phyloP scores from a whole-genome alignment of 306 rosid species.

The Corylus americana region DNA sequence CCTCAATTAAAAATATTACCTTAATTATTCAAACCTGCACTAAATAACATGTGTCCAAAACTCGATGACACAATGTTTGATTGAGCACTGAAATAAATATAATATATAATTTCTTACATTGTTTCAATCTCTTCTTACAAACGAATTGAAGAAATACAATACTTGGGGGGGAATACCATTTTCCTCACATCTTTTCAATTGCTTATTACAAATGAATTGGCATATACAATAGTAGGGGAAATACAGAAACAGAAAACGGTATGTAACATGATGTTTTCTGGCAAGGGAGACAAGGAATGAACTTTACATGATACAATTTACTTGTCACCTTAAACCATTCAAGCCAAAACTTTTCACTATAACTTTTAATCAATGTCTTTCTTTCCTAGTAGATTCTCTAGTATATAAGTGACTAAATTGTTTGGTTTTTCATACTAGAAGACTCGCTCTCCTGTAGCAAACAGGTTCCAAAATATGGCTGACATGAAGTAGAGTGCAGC shows the following conservation, averaged over 20 bases:
- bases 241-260: not conserved
- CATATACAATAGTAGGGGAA: not conserved
- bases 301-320: not conserved
- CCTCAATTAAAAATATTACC: no score
- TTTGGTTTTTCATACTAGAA: constrained; percentile 38
- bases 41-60: no score
- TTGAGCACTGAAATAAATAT: no score
- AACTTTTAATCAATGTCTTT: not conserved
- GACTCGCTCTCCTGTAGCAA: constrained; percentile 77
- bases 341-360: not conserved
- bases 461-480: constrained; percentile 78
- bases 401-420: not conserved
- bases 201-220: not conserved
- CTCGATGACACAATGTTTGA: no score
- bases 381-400: not conserved
- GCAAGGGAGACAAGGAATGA: not conserved
- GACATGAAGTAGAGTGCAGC: constrained; percentile 67
- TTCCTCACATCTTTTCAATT: no score
- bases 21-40: no score
- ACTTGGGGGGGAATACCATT: not conserved
- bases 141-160: no score
- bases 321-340: not conserved
- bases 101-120: not conserved
- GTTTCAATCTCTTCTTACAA: not conserved
- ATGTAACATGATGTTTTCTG: not conserved